Base-by-base conservation (phyloP, 805 yeast genomes). In the Ogataea nitratoaversa region DNA sequence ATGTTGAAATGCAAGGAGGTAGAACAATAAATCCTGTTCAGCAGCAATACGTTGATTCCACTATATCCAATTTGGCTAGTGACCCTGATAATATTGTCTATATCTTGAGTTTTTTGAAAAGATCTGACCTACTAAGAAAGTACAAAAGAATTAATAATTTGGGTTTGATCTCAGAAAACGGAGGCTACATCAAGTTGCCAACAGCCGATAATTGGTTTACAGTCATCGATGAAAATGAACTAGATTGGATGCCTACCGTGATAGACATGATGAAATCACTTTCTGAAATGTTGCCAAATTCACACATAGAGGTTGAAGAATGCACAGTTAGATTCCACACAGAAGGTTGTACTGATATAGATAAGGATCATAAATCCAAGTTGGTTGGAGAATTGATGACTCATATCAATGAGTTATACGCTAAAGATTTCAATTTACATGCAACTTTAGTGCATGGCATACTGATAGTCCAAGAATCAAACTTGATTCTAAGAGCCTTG, bases 151-250 rank as follows among this genome's bases (percentile, higher is more conserved):
- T 79, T 4, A 77, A 83, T 1, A 76, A 77, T 30, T 54, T 90
- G 23, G 97, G 97, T 0, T 67, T 91, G 38, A 79, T 91, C 47
- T 95, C 96, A 1, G 98, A 90, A 60, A 82, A 83, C 56, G 98
- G 98, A 28, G 95, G 88, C 0, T 87, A 75, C 53, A 71, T 91
- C 25, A 80, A 75, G 57, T 53, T 78, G 16, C 72, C 73, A 13
- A 71, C 75, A 17, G 48, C 66, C 20, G 61, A 67, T 13, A 62
- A 67, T 11, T 87, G 95, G 95, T 62, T 74, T 35, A 71, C 83
- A 2, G 67, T 83, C 18, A 76, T 78, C 23, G 75, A 77, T 42
- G 77, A 76, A 44, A 74, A 68, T 23, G 67, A 70, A 39, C 62
- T 72, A 47, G 65, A 65, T 16, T 84, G 91, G 89, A 71, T 79